Percentiles rank a stretch among this genome's conserved stretches.
phyloP scores from a whole-genome alignment of 2,329 filamentous ascomycete genomes.

The Fusarium globosum region DNA sequence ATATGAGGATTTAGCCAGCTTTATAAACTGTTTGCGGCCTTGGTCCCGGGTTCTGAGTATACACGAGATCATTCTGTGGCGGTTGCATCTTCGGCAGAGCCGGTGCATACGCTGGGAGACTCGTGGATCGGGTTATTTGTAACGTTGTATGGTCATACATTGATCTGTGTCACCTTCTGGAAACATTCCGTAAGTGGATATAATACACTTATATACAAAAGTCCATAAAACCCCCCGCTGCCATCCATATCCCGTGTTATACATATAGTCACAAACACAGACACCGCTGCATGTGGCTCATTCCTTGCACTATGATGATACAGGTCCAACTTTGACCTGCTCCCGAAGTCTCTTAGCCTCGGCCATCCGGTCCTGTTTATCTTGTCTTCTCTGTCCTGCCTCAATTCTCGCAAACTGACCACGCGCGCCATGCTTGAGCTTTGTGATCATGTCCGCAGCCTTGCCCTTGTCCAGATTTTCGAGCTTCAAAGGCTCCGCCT shows the following conservation, averaged over 20 bases:
- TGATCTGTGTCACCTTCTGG: slow-evolving; percentile 9
- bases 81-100: slow-evolving; percentile 19
- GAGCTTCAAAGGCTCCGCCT: slow-evolving; percentile 63
- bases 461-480: slow-evolving; percentile 79
- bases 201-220: background rate
- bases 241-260: slow-evolving; percentile 16
- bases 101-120: background rate
- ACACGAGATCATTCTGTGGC: slow-evolving; percentile 7
- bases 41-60: slow-evolving; percentile 1
- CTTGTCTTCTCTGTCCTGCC: slow-evolving; percentile 62
- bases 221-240: slow-evolving; percentile 18
- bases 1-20: background rate
- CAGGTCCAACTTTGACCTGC: slow-evolving; percentile 66
- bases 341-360: slow-evolving; percentile 60
- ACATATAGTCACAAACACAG: slow-evolving; percentile 28
- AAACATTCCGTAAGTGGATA: slow-evolving; percentile 14
- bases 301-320: slow-evolving; percentile 39
- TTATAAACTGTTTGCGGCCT: slow-evolving; percentile 7
- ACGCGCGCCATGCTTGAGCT: slow-evolving; percentile 84
- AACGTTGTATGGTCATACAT: slow-evolving; percentile 7
- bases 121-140: slow-evolving; percentile 14
- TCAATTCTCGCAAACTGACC: slow-evolving; percentile 68
- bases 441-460: slow-evolving; percentile 91
- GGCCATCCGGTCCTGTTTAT: slow-evolving; percentile 50
- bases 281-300: slow-evolving; percentile 3